Percentiles rank a stretch among this genome's conserved stretches.
These are phyloP conservation scores for Lotmaria passim DNA, from an alignment of 208 protist species.

Conservation along the genomic window DNA sequence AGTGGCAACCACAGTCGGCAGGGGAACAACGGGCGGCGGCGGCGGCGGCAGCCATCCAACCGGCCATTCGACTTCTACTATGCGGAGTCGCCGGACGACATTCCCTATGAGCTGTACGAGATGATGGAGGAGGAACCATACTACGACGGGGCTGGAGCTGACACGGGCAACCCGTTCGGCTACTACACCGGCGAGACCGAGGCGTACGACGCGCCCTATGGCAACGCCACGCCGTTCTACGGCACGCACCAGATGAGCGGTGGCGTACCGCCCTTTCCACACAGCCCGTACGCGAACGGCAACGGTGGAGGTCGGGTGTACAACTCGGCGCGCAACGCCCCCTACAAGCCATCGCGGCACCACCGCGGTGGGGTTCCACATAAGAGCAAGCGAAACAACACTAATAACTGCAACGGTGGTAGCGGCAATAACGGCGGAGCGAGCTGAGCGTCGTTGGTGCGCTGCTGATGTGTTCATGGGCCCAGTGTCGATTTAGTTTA, in stretches of 20 bases:
- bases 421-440: neutral
- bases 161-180: conserved; percentile 49
- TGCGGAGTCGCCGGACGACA: conserved; percentile 71
- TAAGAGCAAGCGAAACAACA: conserved; percentile 22
- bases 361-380: conserved; percentile 28
- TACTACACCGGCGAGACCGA: conserved; percentile 52
- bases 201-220: conserved; percentile 34
- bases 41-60: conserved; percentile 13
- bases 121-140: conserved; percentile 51
- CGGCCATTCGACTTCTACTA: conserved; percentile 58
- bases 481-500: neutral
- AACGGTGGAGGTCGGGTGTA: conserved; percentile 18
- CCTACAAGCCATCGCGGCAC: conserved; percentile 21
- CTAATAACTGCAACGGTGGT: conserved; percentile 12
- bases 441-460: neutral
- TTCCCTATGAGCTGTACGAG: conserved; percentile 58
- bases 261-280: conserved; percentile 27
- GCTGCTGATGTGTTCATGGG: neutral
- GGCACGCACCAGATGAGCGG: conserved; percentile 71
- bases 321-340: conserved; percentile 23
- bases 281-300: conserved; percentile 10
- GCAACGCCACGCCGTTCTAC: conserved; percentile 57
- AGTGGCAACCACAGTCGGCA: conserved; percentile 10
- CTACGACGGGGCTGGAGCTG: conserved; percentile 27
- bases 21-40: conserved; percentile 12